Evolutionary conservation across 305 asterid genomes (phyloP).

Genomic region (Nicotiana rustica): DNA sequence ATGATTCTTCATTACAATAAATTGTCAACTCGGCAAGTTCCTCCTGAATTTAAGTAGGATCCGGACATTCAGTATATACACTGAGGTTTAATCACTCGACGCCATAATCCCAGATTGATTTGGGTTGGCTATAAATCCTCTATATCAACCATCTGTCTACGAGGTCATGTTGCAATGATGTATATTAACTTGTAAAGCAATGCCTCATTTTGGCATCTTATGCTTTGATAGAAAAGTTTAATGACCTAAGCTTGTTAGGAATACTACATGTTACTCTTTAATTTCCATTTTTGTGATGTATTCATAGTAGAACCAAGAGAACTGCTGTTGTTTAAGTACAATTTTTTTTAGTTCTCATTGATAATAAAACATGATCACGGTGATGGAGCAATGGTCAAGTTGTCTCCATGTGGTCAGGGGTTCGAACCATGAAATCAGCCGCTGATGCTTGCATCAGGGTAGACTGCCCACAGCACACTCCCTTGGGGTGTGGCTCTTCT

Average conservation of each 20-base stretch:
- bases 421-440: too few species aligned
- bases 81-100: conserved; percentile 37
- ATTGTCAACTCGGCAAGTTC: conserved; percentile 20
- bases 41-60: neutral
- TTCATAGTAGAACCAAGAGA: neutral
- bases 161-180: neutral
- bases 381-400: too few species aligned
- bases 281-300: neutral
- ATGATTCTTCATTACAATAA: conserved; percentile 32
- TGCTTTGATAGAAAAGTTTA: neutral
- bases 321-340: neutral
- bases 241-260: neutral
- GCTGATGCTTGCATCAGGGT: too few species aligned
- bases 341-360: neutral
- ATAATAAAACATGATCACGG: neutral
- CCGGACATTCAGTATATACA: conserved; percentile 25
- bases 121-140: neutral
- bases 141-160: neutral
- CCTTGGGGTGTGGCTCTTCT: too few species aligned
- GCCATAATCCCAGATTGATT: conserved; percentile 35
- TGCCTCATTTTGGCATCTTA: conserved; percentile 28
- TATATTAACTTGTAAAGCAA: conserved; percentile 19
- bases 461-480: too few species aligned
- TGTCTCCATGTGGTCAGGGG: too few species aligned
- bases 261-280: neutral